phyloP scores from a whole-genome alignment of 148 eudicot species.

The Rhododendron simsii region DNA sequence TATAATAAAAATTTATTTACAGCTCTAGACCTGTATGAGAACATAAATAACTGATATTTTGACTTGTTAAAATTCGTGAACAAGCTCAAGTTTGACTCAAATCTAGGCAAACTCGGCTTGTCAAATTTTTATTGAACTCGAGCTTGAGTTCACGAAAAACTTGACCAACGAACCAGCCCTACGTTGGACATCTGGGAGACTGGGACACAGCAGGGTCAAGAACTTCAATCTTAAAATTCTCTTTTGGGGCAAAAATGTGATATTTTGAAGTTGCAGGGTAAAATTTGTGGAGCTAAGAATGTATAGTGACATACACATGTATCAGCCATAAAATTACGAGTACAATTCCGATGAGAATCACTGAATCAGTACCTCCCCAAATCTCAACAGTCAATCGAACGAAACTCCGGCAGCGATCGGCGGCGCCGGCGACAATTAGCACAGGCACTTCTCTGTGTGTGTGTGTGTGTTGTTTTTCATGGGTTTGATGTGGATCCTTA shows the following conservation, averaged over 20 bases:
- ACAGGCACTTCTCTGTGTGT: background rate
- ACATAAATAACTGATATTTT: too few relatives aligned
- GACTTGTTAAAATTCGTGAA: too few relatives aligned
- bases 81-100: too few relatives aligned
- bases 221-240: background rate
- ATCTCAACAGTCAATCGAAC: background rate
- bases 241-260: background rate
- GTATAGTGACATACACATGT: background rate
- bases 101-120: too few relatives aligned
- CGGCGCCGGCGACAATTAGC: background rate
- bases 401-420: background rate
- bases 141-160: too few relatives aligned
- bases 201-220: background rate
- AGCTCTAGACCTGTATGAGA: too few relatives aligned
- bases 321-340: background rate
- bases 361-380: background rate
- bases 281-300: background rate
- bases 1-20: background rate
- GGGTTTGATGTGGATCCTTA: background rate
- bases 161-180: too few relatives aligned
- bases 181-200: background rate
- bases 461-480: background rate
- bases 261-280: background rate
- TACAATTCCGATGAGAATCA: background rate
- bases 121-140: too few relatives aligned